Conservation (phyloP, 2,329 filamentous ascomycete species). For the Hymenoscyphus albidus region DNA sequence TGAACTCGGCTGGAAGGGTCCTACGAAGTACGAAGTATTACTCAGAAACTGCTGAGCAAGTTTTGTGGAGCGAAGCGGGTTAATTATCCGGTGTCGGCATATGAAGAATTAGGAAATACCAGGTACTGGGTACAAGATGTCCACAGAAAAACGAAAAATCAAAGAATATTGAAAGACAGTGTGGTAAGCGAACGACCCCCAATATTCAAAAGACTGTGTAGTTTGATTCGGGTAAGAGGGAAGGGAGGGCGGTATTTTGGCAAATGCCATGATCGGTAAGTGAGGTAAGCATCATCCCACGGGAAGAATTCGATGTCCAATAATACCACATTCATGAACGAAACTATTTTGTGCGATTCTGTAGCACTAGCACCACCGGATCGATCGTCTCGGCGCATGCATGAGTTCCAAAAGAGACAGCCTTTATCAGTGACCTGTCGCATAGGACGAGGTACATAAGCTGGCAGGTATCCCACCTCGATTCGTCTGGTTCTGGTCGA, state of each 20-base stretch:
- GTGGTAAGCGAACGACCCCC: neutral
- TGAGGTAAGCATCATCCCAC: neutral
- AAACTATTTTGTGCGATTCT: neutral
- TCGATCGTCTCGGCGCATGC: conserved; percentile 16
- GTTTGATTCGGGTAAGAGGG: neutral
- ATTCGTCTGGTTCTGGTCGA: neutral
- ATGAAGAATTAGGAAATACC: too few species aligned
- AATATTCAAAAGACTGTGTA: neutral
- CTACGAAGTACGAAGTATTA: neutral
- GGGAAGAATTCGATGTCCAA: neutral
- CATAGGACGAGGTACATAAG: conserved; percentile 8
- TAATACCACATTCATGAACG: neutral
- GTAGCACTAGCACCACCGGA: conserved; percentile 1
- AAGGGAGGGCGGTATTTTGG: neutral
- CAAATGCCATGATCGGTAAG: neutral
- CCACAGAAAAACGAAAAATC: neutral
- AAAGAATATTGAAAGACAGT: neutral
- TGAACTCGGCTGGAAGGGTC: neutral
- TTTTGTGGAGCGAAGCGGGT: neutral
- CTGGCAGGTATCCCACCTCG: neutral
- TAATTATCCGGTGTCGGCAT: neutral
- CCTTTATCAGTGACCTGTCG: conserved; percentile 25
- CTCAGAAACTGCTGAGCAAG: neutral
- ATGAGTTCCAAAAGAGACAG: conserved; percentile 20
- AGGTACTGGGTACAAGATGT: too few species aligned